Evolutionary conservation across 257 asterid genomes (phyloP).

Genomic region (Solanum habrochaites): DNA sequence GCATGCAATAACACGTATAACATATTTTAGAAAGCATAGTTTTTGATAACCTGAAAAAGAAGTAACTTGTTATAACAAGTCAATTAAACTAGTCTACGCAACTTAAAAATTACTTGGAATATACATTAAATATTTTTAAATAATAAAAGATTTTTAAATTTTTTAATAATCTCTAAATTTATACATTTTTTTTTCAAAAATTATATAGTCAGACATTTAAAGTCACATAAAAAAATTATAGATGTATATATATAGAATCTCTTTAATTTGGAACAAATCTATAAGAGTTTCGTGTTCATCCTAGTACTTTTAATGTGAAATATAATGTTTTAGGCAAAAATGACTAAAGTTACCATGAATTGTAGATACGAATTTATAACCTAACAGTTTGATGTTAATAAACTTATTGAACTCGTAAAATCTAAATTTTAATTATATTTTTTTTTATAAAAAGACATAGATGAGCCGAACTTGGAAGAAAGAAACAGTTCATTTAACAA

Average conservation of each 20-base stretch:
- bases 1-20: neutral
- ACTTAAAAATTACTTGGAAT: neutral
- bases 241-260: neutral
- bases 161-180: neutral
- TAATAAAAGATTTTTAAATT: neutral
- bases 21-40: neutral
- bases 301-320: neutral
- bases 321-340: neutral
- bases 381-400: neutral
- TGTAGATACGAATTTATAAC: neutral
- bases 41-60: neutral
- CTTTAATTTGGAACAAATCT: neutral
- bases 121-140: neutral
- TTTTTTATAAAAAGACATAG: neutral
- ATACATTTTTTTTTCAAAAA: neutral
- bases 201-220: neutral
- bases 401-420: neutral
- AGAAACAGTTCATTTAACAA: conserved; percentile 38
- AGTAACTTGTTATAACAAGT: neutral
- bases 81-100: neutral
- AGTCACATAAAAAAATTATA: neutral
- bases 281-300: neutral
- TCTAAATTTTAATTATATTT: too few species aligned
- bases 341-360: neutral
- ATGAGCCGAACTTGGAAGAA: conserved; percentile 16